Base-by-base conservation (phyloP, 306 rosid genomes). In the Pueraria montana region DNA sequence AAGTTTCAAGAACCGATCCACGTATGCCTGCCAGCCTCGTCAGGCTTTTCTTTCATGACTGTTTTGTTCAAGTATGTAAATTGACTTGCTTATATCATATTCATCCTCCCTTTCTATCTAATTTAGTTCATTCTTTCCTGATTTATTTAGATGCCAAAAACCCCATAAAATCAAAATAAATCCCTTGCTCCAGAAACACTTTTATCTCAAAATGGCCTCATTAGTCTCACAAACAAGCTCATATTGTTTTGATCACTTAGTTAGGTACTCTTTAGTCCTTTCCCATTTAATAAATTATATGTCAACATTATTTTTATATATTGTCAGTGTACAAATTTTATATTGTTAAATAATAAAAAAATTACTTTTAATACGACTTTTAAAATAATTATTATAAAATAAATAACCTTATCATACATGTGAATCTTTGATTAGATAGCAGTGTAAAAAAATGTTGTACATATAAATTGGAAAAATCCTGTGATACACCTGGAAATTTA, bases 11-110 rank as follows among this genome's bases (percentile, higher is more conserved):
- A 43, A 50, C 66, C 0, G 91, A 90, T 66, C 56, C 86, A 0
- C 83, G 90, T 7, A 80, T 85, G 45, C 83, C 82, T 42, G 90
- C 83, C 8, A 87, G 89, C 59, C 84, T 90, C 76, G 13, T 80
- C 10, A 85, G 94, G 72, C 90, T 90, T 87, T 88, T 83, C 24
- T 90, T 90, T 50, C 94, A 90, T 20, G 91, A 90, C n/a, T 90
- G 94, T 73, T 91, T 91, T 27, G 92, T 91, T 72, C 82, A 78
- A 6, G 92, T 89, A 65, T 17, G 50, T 38, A 34, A 27, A 0
- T 18, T n/a, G n/a, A 62, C 23, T 64, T 32, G 0, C 43, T 32
- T 30, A 8, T n/a, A n/a, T n/a, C n/a, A n/a, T n/a, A n/a, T 30
- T 32, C 21, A 16, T 4, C 46, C 24, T 32, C 24, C 13, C 42